Conservation (phyloP, 345 rosid species). For the Raphanus raphanistrum region DNA sequence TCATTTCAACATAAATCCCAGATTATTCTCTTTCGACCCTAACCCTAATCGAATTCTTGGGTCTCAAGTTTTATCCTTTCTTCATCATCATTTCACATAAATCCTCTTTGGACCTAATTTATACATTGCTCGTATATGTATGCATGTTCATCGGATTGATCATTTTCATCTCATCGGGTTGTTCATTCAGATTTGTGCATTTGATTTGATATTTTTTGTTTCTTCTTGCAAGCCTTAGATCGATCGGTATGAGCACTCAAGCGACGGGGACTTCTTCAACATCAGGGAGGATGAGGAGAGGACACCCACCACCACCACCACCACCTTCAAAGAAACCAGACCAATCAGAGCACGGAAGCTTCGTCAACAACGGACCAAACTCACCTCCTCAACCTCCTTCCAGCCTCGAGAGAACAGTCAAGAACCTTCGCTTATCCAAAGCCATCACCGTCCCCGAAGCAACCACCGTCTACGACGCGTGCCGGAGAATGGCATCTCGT, state of each 20-base stretch:
- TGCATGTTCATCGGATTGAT: neutral
- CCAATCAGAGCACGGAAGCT: conserved; percentile 52
- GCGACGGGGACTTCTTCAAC: conserved; percentile 47
- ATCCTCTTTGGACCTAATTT: neutral
- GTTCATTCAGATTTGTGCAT: conserved; percentile 1
- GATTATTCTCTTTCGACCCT: neutral
- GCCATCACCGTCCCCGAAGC: conserved; percentile 96
- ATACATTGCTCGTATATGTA: neutral
- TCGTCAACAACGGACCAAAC: conserved; percentile 56
- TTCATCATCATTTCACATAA: neutral
- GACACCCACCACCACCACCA: conserved; percentile 3
- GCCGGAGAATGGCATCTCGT: conserved; percentile 89
- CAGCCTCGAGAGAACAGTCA: conserved; percentile 84
- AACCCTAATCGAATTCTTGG: neutral
- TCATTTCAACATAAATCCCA: neutral
- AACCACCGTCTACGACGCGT: conserved; percentile 88
- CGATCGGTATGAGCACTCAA: conserved; percentile 58
- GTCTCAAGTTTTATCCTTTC: neutral
- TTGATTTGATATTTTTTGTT: neutral
- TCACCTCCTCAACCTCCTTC: conserved; percentile 68
- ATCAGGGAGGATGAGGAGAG: conserved; percentile 50
- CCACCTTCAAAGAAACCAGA: conserved; percentile 50
- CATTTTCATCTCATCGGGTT: neutral
- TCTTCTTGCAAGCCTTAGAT: neutral
- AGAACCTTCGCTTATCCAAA: conserved; percentile 80